phyloP scores from a whole-genome alignment of 805 yeast genomes.

The Yamadazyma nakazawae region DNA sequence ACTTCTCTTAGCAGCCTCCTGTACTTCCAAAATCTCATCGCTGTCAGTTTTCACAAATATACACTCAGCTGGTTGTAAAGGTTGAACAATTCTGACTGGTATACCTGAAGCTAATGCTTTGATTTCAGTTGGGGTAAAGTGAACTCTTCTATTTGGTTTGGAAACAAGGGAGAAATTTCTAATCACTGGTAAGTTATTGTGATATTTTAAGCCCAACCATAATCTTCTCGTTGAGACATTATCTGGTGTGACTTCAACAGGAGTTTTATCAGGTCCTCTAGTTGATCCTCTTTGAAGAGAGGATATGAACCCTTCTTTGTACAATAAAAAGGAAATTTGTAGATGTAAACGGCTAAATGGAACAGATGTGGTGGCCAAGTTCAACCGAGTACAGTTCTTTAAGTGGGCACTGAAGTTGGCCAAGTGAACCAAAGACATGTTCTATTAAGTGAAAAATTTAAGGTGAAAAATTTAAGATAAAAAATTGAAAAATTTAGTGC shows the following conservation, averaged over 20 bases:
- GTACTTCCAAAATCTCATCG: slow-evolving; percentile 62
- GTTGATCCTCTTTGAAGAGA: slow-evolving; percentile 82
- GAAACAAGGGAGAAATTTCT: slow-evolving; percentile 69
- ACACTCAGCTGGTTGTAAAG: slow-evolving; percentile 86
- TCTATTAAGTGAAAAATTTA: background rate
- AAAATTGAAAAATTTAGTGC: background rate
- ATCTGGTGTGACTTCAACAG: slow-evolving; percentile 79
- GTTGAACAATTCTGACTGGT: slow-evolving; percentile 69
- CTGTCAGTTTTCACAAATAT: slow-evolving; percentile 58
- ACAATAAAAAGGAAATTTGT: slow-evolving; percentile 77
- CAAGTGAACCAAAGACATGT: slow-evolving; percentile 84
- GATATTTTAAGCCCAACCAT: slow-evolving; percentile 90
- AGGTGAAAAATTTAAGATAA: slow-evolving; percentile 3
- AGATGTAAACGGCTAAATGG: slow-evolving; percentile 83
- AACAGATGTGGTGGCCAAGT: slow-evolving; percentile 68
- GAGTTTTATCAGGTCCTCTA: slow-evolving; percentile 75
- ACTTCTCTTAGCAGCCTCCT: slow-evolving; percentile 78
- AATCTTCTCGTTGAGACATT: slow-evolving; percentile 81
- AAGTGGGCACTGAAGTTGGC: slow-evolving; percentile 85
- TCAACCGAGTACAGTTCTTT: slow-evolving; percentile 80
- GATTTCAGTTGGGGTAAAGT: slow-evolving; percentile 60
- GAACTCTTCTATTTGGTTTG: slow-evolving; percentile 78
- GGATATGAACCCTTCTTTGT: slow-evolving; percentile 86
- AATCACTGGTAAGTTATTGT: slow-evolving; percentile 75
- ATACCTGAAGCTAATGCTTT: slow-evolving; percentile 72